Base-by-base conservation (phyloP, 495 filamentous ascomycete genomes). In the Penicillium angulare region DNA sequence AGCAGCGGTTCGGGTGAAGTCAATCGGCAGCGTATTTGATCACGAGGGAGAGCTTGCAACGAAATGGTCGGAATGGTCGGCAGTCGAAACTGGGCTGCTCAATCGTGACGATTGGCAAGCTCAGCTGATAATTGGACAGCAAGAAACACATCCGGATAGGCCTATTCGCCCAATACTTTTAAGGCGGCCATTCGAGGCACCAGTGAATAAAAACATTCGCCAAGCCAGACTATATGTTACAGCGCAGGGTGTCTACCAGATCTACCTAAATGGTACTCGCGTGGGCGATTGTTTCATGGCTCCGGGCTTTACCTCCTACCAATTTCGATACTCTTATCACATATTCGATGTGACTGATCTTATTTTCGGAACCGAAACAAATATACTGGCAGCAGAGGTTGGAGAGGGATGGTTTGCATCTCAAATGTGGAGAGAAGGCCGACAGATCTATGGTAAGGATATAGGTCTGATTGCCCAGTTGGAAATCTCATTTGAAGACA, bases 331-430 rank as follows among this genome's bases (percentile, higher is more conserved):
- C n/a, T 13, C 67, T 2, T 82, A 80, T 49, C 69, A 79, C 27
- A 73, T 73, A 0, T 77, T 73, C 40, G 77, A 82, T 55, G 74
- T 82, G 6, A 69, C 69, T 1, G 51, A 58, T 2, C 47, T 67
- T 0, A 36, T 79, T 3, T 22, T 59, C 5, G 36, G 17, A 0
- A 9, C 52, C 3, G 70, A 72, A 3, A 47, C 53, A 2, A 79
- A 79, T 51, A 67, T 56, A 0, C 59, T 82, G 39, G 74, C 68
- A 0, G 70, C 72, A 6, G 66, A 70, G 12, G 70, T 80, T 13
- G 77, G 68, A 3, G 78, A 80, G 26, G 79, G 78, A 0, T 82
- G 79, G 79, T 80, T 64, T 56, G 46, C 69, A 5, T 76, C 76
- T 12, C 57, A 72, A 21, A 56, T 80, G 33, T 73, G 72, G 13